These are phyloP conservation scores for Fusarium nanum DNA, from an alignment of 2,329 filamentous ascomycete species.

Conservation along the genomic window DNA sequence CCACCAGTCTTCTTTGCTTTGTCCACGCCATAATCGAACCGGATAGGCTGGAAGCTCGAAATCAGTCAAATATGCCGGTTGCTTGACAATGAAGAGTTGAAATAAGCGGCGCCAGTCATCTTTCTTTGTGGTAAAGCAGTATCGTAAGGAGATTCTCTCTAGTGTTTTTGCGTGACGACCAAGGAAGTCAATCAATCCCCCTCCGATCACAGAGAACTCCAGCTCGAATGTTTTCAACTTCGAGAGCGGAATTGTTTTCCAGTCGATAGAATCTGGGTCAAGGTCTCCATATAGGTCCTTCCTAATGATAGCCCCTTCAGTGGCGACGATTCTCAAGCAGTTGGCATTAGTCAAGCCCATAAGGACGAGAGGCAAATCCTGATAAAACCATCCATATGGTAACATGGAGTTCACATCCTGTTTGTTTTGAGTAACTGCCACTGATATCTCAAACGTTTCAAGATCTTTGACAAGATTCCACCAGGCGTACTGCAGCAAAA, in stretches of 20 bases:
- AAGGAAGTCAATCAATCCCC: not conserved
- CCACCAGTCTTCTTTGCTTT: not conserved
- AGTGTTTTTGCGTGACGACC: not conserved
- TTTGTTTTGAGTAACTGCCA: not conserved
- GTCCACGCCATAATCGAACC: not conserved
- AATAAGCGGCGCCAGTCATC: not conserved
- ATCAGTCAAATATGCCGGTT: not conserved
- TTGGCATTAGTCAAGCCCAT: not conserved
- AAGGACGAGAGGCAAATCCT: rapidly evolving
- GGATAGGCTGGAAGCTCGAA: not conserved
- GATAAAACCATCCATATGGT: no score
- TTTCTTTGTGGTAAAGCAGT: not conserved
- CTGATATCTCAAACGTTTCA: not conserved
- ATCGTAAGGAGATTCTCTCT: not conserved
- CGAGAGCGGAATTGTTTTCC: rapidly evolving
- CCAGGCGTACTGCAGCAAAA: no score
- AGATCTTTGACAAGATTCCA: not conserved
- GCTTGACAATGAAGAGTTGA: not conserved
- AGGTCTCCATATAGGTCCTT: no score
- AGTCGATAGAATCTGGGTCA: not conserved
- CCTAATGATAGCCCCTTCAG: not conserved
- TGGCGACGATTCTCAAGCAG: not conserved
- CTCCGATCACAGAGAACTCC: not conserved
- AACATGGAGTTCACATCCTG: rapidly evolving
- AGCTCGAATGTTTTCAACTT: not conserved